Evolutionary conservation across 495 filamentous ascomycete genomes (phyloP).

Genomic region (Trichoderma asperelloides): DNA sequence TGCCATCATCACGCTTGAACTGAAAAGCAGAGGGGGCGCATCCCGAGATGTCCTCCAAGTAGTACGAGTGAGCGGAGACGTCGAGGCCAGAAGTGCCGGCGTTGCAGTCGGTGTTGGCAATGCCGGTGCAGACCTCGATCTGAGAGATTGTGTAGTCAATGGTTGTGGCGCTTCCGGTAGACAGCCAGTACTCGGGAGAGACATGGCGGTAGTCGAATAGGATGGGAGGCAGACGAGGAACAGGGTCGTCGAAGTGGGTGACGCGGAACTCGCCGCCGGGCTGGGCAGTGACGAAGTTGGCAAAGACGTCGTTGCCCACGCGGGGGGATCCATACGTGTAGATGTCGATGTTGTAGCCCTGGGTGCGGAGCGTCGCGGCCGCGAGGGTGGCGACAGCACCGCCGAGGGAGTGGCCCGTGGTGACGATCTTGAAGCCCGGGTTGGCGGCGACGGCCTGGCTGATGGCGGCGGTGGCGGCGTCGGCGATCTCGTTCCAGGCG

Average conservation of each 20-base stretch:
- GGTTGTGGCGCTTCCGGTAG: conserved; percentile 16
- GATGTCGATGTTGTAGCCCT: conserved; percentile 31
- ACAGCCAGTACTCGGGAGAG: conserved; percentile 59
- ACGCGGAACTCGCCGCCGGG: conserved; percentile 48
- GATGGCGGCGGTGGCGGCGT: conserved; percentile 17
- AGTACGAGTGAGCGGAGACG: conserved; percentile 24
- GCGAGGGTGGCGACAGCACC: conserved; percentile 56
- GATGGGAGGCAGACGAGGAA: conserved; percentile 54
- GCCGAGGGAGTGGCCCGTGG: conserved; percentile 64
- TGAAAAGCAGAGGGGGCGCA: conserved; percentile 18
- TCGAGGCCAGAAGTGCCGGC: conserved; percentile 25
- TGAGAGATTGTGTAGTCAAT: conserved; percentile 19
- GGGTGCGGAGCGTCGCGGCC: conserved; percentile 46
- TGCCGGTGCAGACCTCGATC: conserved; percentile 30
- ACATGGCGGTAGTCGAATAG: conserved; percentile 49
- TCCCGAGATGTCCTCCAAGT: conserved; percentile 27
- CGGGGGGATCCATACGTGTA: conserved; percentile 65
- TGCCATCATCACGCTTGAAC: conserved; percentile 15
- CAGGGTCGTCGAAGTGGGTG: conserved; percentile 59
- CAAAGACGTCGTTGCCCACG: conserved; percentile 51
- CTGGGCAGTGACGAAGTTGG: conserved; percentile 44
- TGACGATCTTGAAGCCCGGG: conserved; percentile 43
- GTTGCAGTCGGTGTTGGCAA: conserved; percentile 31
- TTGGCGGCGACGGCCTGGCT: conserved; percentile 23
- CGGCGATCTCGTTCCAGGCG: conserved; percentile 28